phyloP scores from a whole-genome alignment of 164 flowering plant species.

The Tetracentron sinense region DNA sequence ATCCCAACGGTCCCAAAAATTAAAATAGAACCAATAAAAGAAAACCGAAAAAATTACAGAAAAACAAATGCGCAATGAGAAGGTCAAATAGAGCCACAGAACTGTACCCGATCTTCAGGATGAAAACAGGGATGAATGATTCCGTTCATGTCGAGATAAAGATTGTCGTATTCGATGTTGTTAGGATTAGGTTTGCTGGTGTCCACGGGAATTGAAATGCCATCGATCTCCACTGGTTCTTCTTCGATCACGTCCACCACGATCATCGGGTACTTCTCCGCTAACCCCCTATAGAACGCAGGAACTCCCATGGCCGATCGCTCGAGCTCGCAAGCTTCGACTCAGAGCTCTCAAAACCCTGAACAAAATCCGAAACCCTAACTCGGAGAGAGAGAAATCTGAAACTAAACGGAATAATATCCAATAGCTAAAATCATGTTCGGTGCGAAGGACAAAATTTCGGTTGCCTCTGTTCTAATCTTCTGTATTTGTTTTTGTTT shows the following conservation, averaged over 20 bases:
- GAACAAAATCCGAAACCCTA: not conserved
- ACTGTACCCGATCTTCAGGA: conserved; percentile 82
- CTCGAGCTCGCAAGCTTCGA: conserved; percentile 8
- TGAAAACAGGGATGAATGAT: conserved; percentile 96
- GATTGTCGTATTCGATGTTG: conserved; percentile 71
- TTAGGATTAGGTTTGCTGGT: conserved; percentile 89
- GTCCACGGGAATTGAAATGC: conserved; percentile 68
- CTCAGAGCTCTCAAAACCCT: not conserved
- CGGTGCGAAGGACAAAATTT: too few species aligned
- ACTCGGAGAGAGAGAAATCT: not conserved
- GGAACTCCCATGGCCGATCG: conserved; percentile 78
- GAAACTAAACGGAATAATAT: not conserved
- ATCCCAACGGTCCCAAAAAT: too few species aligned
- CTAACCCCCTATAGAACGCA: conserved; percentile 87
- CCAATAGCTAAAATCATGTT: too few species aligned
- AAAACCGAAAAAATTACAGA: not conserved
- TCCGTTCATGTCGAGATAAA: conserved; percentile 94
- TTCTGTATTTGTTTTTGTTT: too few species aligned
- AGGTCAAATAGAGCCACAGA: not conserved
- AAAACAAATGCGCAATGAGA: not conserved
- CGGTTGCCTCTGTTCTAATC: too few species aligned
- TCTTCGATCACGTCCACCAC: conserved; percentile 79
- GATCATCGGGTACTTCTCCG: conserved; percentile 85
- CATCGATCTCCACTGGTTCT: conserved; percentile 74
- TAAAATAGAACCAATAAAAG: not conserved